Conservation (phyloP, 345 rosid genomes). For the Combretum micranthum region DNA sequence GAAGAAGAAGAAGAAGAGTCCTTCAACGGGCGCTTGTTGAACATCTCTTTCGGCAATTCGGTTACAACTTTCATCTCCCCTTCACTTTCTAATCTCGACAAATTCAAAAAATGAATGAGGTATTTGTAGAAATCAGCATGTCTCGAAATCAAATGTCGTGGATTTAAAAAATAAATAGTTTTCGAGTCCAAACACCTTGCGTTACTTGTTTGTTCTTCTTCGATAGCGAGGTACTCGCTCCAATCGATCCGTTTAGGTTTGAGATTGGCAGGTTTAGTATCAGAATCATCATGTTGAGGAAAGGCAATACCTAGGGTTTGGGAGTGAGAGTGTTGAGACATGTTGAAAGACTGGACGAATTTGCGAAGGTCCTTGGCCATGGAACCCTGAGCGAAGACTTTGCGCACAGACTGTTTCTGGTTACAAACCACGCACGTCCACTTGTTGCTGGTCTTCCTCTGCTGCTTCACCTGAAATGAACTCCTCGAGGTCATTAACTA, state of each 20-base stretch:
- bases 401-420: conserved; percentile 68
- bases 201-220: conserved; percentile 24
- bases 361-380: conserved; percentile 71
- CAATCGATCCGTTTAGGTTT: conserved; percentile 47
- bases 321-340: conserved; percentile 47
- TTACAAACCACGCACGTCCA: conserved; percentile 85
- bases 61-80: conserved; percentile 37
- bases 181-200: background rate
- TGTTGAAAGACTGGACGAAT: conserved; percentile 71
- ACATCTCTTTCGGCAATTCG: conserved; percentile 34
- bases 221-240: conserved; percentile 48
- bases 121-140: no score
- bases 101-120: background rate
- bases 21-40: conserved; percentile 49
- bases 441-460: conserved; percentile 65
- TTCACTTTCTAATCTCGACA: conserved; percentile 11
- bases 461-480: conserved; percentile 69
- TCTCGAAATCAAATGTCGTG: no score
- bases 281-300: no score
- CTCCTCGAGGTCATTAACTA: background rate
- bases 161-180: no score
- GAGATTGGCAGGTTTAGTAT: no score
- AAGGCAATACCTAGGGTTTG: background rate
- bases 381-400: conserved; percentile 57
- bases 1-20: conserved; percentile 2